These are phyloP conservation scores for Aspergillus sp. DNA, from an alignment of 2,329 filamentous ascomycete species.

Conservation along the genomic window DNA sequence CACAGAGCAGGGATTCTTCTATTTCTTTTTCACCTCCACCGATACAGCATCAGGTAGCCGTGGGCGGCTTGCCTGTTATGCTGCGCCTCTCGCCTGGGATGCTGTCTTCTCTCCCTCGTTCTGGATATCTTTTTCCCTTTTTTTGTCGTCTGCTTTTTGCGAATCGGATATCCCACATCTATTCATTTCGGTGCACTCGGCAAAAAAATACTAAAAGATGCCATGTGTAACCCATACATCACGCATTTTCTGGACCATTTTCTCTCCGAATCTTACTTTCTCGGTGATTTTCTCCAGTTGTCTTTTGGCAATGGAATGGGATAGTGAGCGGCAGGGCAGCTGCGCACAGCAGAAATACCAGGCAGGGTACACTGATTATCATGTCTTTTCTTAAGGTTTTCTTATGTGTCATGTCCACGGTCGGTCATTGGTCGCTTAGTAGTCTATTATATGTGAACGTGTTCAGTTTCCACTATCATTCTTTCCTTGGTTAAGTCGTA, in stretches of 20 bases:
- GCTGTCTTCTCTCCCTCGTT: slow-evolving; percentile 16
- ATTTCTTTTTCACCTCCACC: slow-evolving; percentile 18
- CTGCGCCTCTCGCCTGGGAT: slow-evolving; percentile 10
- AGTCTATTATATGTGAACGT: slow-evolving; percentile 27
- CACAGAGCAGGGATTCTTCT: slow-evolving; percentile 24
- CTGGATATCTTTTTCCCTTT: slow-evolving; percentile 17
- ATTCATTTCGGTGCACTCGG: slow-evolving; percentile 32
- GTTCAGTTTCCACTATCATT: slow-evolving; percentile 17
- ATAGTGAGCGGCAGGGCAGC: slow-evolving; percentile 24
- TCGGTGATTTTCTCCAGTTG: neutral
- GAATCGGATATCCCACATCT: slow-evolving; percentile 41
- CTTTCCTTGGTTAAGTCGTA: neutral
- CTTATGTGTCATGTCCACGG: slow-evolving; percentile 34
- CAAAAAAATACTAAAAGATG: slow-evolving; percentile 11
- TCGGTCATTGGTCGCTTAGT: slow-evolving; percentile 26
- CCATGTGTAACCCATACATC: slow-evolving; percentile 35
- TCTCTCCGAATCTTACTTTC: slow-evolving; percentile 10
- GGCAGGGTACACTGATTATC: slow-evolving; percentile 30
- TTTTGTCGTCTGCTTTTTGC: slow-evolving; percentile 24
- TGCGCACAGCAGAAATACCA: slow-evolving; percentile 23
- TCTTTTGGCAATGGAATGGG: slow-evolving; percentile 7
- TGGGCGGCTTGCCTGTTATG: neutral
- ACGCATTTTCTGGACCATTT: slow-evolving; percentile 26
- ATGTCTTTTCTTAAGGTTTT: slow-evolving; percentile 33
- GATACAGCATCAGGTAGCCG: slow-evolving; percentile 14